Conservation (phyloP, 2,329 filamentous ascomycete genomes). For the Penicillium sp. region DNA sequence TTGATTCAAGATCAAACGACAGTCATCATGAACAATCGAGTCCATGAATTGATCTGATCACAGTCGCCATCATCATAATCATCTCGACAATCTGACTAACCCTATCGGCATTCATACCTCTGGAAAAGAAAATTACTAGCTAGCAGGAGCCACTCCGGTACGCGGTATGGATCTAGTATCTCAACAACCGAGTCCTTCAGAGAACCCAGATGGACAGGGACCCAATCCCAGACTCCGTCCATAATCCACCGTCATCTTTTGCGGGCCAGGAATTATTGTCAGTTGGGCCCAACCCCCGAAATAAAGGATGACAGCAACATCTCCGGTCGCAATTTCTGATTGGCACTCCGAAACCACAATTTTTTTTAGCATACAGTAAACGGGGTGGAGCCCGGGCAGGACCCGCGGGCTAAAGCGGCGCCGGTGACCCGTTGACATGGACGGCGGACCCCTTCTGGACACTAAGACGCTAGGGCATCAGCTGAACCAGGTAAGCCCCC, state of each 20-base stretch:
- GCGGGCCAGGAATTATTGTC: not conserved
- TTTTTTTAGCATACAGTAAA: constrained; percentile 26
- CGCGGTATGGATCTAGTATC: not conserved
- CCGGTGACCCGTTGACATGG: constrained; percentile 44
- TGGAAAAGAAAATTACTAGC: not conserved
- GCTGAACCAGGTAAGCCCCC: constrained; percentile 28
- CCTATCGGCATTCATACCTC: not conserved
- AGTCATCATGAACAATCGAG: too few relatives aligned
- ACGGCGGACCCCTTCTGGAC: constrained; percentile 33
- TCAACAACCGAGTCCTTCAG: not conserved
- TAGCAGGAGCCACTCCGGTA: not conserved
- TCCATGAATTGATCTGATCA: not conserved
- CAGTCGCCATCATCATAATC: too few relatives aligned
- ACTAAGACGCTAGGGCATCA: constrained; percentile 28
- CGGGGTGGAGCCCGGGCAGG: constrained; percentile 28
- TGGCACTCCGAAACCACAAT: constrained; percentile 14
- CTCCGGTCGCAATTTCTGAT: constrained; percentile 24
- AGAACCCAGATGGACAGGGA: not conserved
- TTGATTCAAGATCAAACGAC: too few relatives aligned
- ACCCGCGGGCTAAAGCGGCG: constrained; percentile 31
- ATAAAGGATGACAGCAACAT: not conserved
- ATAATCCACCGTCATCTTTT: not conserved
- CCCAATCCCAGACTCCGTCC: not conserved
- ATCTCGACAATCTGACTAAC: too few relatives aligned
- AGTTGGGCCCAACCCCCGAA: not conserved